These are phyloP conservation scores for Sphaerosporella brunnea DNA, from an alignment of 495 filamentous ascomycete genomes.

Conservation along the genomic window DNA sequence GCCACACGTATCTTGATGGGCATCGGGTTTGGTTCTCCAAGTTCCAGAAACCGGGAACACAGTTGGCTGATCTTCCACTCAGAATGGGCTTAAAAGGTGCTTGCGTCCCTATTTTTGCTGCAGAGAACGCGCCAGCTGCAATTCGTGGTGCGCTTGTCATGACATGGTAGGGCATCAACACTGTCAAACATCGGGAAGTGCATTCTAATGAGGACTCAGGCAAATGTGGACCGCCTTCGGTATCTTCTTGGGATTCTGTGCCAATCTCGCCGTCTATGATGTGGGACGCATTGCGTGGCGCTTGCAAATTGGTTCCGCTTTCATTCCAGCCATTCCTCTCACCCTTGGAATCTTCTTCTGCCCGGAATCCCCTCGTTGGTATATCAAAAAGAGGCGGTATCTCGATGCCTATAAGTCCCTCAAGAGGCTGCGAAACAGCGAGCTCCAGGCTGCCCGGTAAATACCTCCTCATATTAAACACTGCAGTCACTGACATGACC, in stretches of 20 bases:
- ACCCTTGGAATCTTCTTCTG: constrained; percentile 49
- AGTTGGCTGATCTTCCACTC: too few species aligned
- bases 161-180: constrained; percentile 47
- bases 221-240: constrained; percentile 65
- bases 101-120: constrained; percentile 61
- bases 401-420: constrained; percentile 47
- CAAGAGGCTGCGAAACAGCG: constrained; percentile 42
- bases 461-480: constrained; percentile 37
- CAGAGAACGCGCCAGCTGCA: constrained; percentile 49
- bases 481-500: constrained; percentile 30
- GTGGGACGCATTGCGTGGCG: constrained; percentile 41
- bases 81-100: constrained; percentile 68
- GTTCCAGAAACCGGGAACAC: too few species aligned
- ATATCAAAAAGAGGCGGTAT: constrained; percentile 50
- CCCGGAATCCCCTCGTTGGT: constrained; percentile 42
- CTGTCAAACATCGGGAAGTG: neutral
- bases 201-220: neutral
- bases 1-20: constrained; percentile 20
- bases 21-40: constrained; percentile 17
- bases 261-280: constrained; percentile 50
- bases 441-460: constrained; percentile 52
- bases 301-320: constrained; percentile 64
- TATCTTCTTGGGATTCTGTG: constrained; percentile 54
- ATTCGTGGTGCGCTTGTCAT: constrained; percentile 60
- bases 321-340: constrained; percentile 54